phyloP scores from a whole-genome alignment of 2,329 filamentous ascomycete genomes.

The Cordyceps pruinosa region DNA sequence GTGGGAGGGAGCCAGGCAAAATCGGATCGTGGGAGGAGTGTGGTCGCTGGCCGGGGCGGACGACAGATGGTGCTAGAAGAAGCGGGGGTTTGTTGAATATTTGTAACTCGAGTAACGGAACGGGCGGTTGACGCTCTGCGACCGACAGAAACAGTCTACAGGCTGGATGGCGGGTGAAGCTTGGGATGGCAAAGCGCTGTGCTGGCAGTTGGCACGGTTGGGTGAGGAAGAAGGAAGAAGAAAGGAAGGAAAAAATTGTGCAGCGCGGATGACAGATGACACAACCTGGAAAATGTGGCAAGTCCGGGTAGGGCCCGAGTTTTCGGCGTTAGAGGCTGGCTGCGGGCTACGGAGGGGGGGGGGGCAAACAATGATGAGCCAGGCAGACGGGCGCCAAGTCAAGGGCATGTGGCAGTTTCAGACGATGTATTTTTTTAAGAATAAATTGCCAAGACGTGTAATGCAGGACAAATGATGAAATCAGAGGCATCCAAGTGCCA shows the following conservation, averaged over 20 bases:
- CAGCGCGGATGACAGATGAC: constrained; percentile 9
- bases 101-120: not conserved
- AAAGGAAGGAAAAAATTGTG: constrained; percentile 5
- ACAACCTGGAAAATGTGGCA: constrained; percentile 6
- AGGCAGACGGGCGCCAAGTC: not conserved
- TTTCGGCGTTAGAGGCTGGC: constrained; percentile 9
- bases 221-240: constrained; percentile 9
- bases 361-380: not conserved
- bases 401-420: too few species aligned
- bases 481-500: too few species aligned
- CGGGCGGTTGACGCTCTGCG: constrained; percentile 7
- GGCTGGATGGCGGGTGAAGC: not conserved
- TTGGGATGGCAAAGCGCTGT: constrained; percentile 9
- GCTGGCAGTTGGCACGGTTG: constrained; percentile 9
- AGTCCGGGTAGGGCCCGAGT: constrained; percentile 7
- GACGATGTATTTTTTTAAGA: not conserved
- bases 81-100: constrained; percentile 4
- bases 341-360: not conserved
- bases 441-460: too few species aligned
- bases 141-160: constrained; percentile 10
- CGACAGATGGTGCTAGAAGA: constrained; percentile 5
- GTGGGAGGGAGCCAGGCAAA: constrained; percentile 7
- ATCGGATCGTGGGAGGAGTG: constrained; percentile 7
- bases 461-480: too few species aligned
- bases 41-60: constrained; percentile 1